Base-by-base conservation (phyloP, 2,329 filamentous ascomycete species). In the Verticillium albo-atrum region DNA sequence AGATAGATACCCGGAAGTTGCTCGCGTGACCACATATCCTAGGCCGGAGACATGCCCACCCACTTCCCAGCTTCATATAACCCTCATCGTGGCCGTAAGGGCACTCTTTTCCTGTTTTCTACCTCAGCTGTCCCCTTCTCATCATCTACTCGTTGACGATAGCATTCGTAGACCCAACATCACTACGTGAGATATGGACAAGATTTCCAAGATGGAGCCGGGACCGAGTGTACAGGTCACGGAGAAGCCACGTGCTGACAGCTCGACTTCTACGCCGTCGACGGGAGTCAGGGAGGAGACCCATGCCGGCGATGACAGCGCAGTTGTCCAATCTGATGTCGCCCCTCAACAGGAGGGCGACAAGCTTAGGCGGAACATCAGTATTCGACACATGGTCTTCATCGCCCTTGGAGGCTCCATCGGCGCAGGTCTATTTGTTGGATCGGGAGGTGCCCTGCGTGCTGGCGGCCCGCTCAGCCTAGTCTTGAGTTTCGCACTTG, bases 351-450 rank as follows among this genome's bases (percentile, higher is more conserved):
- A 20, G 9, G 42, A 50, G 27, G 58, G 59, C 30, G 63, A 59
- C 55, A 61, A 64, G 57, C 61, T 69, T 17, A 55, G 63, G 57
- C 62, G 67, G 4, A 59, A 64, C 57, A 75, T 74, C 62, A 68
- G 65, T 1, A 71, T 66, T 4, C 70, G 72, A 2, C 73, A 75
- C 54, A 73, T 75, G 65, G 53, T 71, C 56, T 65, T 73, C 42
- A 72, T 75, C 65, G 72, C 72, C 17, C 63, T 74, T 2, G 68
- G 70, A 6, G 69, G 71, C 32, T 73, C 72, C 51, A 74, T 75
- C 56, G 73, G 73, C 10, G 72, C 73, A 9, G 73, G 73, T 2
- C 64, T 75, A 1, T 68, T 75, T 50, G 66, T 75, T 9, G 70
- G 69, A 17, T 72, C 71, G 3, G 70, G 69, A 20, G 64, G 63